Evolutionary conservation across 768 basidiomycete genomes (phyloP).

Genomic region (Leccinum pellstonianum): DNA sequence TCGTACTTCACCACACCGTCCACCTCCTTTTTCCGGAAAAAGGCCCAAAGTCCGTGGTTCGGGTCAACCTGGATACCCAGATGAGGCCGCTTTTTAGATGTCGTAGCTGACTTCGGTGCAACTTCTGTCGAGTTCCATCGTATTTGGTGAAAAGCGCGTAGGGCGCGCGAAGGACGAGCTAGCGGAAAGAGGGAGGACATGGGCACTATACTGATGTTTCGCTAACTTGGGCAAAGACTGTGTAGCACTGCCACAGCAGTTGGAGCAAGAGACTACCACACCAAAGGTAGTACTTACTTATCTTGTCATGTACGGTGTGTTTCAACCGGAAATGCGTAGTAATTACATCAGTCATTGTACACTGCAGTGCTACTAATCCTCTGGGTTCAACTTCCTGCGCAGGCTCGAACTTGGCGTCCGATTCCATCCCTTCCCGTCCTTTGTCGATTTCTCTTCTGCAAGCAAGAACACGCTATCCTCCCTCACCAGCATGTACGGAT

Average conservation of each 20-base stretch:
- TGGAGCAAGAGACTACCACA: too few species aligned
- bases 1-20: slow-evolving; percentile 57
- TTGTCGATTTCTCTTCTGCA: background rate
- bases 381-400: background rate
- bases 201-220: too few species aligned
- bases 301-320: too few species aligned
- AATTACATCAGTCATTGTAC: background rate
- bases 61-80: slow-evolving; percentile 45
- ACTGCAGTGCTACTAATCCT: background rate
- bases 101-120: slow-evolving; percentile 7
- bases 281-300: too few species aligned
- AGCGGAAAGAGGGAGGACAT: slow-evolving; percentile 27
- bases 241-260: slow-evolving; percentile 22
- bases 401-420: too few species aligned
- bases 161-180: slow-evolving; percentile 18
- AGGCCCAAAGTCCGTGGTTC: slow-evolving; percentile 74
- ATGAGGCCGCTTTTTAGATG: slow-evolving; percentile 42
- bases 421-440: too few species aligned
- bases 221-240: background rate
- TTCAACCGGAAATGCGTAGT: background rate
- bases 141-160: slow-evolving; percentile 11
- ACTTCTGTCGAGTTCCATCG: slow-evolving; percentile 27
- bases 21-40: slow-evolving; percentile 62
- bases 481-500: slow-evolving; percentile 10
- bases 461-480: slow-evolving; percentile 2